Evolutionary conservation across 305 asterid species (phyloP).

Genomic region (Fraxinus ornus): DNA sequence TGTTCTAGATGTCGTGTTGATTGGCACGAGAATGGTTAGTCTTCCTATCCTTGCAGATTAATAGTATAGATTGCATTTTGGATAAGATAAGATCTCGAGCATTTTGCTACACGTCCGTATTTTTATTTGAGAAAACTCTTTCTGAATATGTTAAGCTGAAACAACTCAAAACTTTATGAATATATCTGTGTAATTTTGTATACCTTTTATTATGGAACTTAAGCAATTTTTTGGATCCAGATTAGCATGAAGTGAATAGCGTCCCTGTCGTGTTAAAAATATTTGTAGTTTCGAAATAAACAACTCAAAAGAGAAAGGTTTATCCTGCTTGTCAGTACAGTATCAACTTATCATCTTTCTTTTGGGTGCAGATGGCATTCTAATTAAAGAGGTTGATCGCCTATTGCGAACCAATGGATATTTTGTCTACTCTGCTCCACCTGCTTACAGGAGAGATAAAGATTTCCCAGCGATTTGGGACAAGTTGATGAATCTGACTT

Average conservation of each 20-base stretch:
- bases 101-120: not conserved
- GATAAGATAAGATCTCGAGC: not conserved
- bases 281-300: not conserved
- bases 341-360: not conserved
- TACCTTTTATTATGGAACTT: not conserved
- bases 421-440: conserved; percentile 95
- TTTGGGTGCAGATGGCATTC: conserved; percentile 69
- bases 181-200: not conserved
- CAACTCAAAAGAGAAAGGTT: not conserved
- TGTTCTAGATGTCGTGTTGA: conserved; percentile 97
- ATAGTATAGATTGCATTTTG: not conserved
- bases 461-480: conserved; percentile 83
- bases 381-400: conserved; percentile 83
- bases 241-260: not conserved
- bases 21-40: conserved; percentile 83
- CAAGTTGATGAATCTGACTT: conserved; percentile 61
- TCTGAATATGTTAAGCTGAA: not conserved
- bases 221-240: not conserved
- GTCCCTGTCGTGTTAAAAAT: not conserved
- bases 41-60: not conserved
- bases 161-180: not conserved
- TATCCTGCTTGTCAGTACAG: not conserved
- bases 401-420: conserved; percentile 70
- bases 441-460: conserved; percentile 89
- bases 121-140: conserved; percentile 1